Percentiles rank a stretch among this genome's conserved stretches.
Evolutionary conservation across 306 rosid species (phyloP).

Genomic region (Vigna mungo): DNA sequence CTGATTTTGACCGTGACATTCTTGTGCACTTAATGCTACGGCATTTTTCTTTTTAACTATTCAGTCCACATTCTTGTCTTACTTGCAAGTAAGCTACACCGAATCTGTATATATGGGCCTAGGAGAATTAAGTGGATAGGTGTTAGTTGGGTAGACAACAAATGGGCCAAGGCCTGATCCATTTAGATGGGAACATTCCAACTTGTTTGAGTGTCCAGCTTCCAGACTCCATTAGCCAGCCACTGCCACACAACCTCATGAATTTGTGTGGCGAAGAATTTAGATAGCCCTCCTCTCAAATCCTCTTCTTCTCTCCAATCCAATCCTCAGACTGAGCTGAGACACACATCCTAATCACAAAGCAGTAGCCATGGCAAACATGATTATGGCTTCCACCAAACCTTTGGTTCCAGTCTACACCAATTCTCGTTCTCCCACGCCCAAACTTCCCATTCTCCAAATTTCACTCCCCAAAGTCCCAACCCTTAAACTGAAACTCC

Average conservation of each 20-base stretch:
- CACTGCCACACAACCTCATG: slow-evolving; percentile 25
- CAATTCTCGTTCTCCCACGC: slow-evolving; percentile 48
- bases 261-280: slow-evolving; percentile 75
- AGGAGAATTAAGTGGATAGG: neutral
- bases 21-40: neutral
- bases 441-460: slow-evolving; percentile 56
- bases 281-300: slow-evolving; percentile 49
- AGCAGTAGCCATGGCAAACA: slow-evolving; percentile 66
- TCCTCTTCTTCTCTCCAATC: slow-evolving; percentile 32
- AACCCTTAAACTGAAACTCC: slow-evolving; percentile 29
- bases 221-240: slow-evolving; percentile 6
- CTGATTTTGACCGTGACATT: neutral
- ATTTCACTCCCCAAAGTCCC: slow-evolving; percentile 64
- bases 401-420: slow-evolving; percentile 48
- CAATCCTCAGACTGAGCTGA: slow-evolving; percentile 24
- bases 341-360: slow-evolving; percentile 1
- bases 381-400: slow-evolving; percentile 87
- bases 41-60: neutral
- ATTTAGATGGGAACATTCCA: neutral
- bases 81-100: neutral
- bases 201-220: neutral
- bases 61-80: slow-evolving; percentile 5
- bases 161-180: slow-evolving; percentile 29
- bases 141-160: neutral
- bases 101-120: slow-evolving; percentile 23